Evolutionary conservation across 2,329 filamentous ascomycete genomes (phyloP), one percentile per base, ranked within the genome.

Genomic region (Xylaria sp.): DNA sequence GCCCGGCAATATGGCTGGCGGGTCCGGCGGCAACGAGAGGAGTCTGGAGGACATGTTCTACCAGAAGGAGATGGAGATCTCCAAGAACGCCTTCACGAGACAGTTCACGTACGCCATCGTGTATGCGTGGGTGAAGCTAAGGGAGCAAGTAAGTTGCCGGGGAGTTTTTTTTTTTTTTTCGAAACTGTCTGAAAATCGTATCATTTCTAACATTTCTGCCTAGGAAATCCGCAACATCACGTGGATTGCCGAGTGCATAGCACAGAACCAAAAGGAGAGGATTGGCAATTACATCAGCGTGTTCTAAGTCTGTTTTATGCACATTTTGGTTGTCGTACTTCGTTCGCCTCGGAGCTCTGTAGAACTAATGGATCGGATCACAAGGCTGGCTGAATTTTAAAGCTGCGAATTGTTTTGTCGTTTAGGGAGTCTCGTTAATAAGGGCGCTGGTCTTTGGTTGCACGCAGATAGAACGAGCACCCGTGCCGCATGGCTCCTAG

Each of bases 161-260:
- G n/a, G n/a, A 37, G 17, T 43, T n/a, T n/a, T n/a, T n/a, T n/a
- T n/a, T n/a, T n/a, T n/a, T n/a, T 34, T 34, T 34, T 7, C 11
- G 29, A 26, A 26, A 26, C 24, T 11, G 5, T 26, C 24, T 6
- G 5, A 6, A 26, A 5, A 26, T 26, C 11, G 11, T 11, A 34
- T 13, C 29, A 34, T 34, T 7, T 50, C 61, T 60, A 61, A 60
- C 45, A 2, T 24, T 38, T 48, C 50, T 70, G 76, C 18, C 6
- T 59, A 97, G 92, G 94, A 99, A 89, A 97, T 97, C 67, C 90
- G 94, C 63, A 99, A 99, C 76, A 96, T 99, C 69, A 97, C 94
- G 47, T 99, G 94, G 94, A 99, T 99, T 74, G 89, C 94, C 19
- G 94, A 99, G 76, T 99, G 94, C 78, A 99, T 99, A 83, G 94